Evolutionary conservation across 1,284 basidiomycete genomes (phyloP), one percentile per base, ranked within the genome.

Genomic region (Anthracocystis panici-leucophaei): DNA sequence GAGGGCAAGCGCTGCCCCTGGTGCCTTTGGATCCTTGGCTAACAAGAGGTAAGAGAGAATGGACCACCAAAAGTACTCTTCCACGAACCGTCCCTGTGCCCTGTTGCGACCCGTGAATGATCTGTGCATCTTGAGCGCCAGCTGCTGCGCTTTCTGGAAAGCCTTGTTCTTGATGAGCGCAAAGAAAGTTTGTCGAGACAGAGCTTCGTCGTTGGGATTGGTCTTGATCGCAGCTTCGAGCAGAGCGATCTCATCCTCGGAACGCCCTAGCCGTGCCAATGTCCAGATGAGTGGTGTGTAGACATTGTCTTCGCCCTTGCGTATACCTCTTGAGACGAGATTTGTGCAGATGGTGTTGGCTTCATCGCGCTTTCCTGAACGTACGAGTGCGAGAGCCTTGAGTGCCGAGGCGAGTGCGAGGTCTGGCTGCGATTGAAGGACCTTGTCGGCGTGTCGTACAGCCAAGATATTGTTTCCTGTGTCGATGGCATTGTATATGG

Each of bases 31-130:
- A 44, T 65, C 57, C 49, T 76, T 75, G 18, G 85, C 75, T 33
- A 85, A 92, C n/a, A 94, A 89, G 41, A 93, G 88, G 11, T 92
- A 90, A 69, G 91, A 89, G 78, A 92, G 91, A 29, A 92, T 89
- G 70, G 89, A 91, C 93, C 92, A 95, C 85, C 92, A 94, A 45
- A 93, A 86, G 84, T 92, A 94, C 50, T 91, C 88, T 59, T 92
- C 91, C 20, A 57, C 66, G 92, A 92, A 95, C 82, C 92, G 93
- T 38, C 93, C 56, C 85, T 49, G 90, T 88, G 58, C 92, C 91
- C 78, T 91, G 92, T 90, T 90, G 80, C 90, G 69, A 91, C 88
- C 91, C 92, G 74, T 48, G 53, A 54, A 68, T 44, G 72, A 44
- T 76, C 81, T 67, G 48, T 68, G 71, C 65, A 79, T 49, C 53